These are phyloP conservation scores for Peniophora sp. DNA, from an alignment of 1,284 basidiomycete species.

Conservation along the genomic window DNA sequence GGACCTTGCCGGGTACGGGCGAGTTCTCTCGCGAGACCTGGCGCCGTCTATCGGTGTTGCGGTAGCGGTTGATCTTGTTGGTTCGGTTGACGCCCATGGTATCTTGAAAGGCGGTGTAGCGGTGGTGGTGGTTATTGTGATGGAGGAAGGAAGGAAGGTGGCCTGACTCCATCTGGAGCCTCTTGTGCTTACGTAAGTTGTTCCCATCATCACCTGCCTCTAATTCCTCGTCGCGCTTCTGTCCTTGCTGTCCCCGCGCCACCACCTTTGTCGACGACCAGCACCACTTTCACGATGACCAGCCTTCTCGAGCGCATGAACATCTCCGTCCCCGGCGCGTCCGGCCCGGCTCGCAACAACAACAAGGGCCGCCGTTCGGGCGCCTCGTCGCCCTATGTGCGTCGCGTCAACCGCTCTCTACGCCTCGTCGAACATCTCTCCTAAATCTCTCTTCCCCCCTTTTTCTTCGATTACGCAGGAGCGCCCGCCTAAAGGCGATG, in stretches of 20 bases:
- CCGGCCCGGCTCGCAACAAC: conserved; percentile 47
- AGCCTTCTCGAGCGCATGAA: conserved; percentile 65
- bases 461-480: conserved; percentile 12
- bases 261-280: neutral
- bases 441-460: neutral
- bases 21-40: neutral
- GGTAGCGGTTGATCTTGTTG: too few species aligned
- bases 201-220: neutral
- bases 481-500: conserved; percentile 59
- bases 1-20: neutral
- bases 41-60: neutral
- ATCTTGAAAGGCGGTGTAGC: neutral
- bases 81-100: too few species aligned
- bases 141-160: neutral
- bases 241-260: neutral
- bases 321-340: conserved; percentile 25
- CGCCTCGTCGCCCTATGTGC: conserved; percentile 56
- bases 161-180: neutral
- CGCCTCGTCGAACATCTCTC: conserved; percentile 12
- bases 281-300: conserved; percentile 31
- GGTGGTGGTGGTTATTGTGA: neutral
- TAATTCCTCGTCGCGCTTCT: neutral
- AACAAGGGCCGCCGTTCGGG: conserved; percentile 40
- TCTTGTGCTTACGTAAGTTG: neutral
- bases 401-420: conserved; percentile 22